Percentiles rank a stretch among this genome's conserved stretches.
Conservation (phyloP, 805 yeast genomes). For the Zygosaccharomyces siamensis region DNA sequence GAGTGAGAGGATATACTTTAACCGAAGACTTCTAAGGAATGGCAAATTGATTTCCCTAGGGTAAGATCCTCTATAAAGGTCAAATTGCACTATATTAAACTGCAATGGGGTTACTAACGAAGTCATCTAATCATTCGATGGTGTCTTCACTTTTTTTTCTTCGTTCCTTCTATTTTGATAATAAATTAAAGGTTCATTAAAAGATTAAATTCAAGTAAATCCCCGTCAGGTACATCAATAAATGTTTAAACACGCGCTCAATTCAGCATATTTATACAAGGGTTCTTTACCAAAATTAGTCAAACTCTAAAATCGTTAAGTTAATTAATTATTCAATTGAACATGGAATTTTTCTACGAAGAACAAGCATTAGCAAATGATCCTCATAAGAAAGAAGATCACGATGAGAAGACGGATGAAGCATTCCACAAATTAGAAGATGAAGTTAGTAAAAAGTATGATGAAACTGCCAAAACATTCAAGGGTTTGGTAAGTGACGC, state of each 20-base stretch:
- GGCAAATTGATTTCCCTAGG: conserved; percentile 72
- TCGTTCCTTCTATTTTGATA: not conserved
- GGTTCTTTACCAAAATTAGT: not conserved
- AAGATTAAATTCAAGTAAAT: not conserved
- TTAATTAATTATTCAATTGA: not conserved
- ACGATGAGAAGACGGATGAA: conserved; percentile 47
- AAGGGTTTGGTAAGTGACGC: conserved; percentile 19
- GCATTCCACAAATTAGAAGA: conserved; percentile 48
- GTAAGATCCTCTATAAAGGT: conserved; percentile 77
- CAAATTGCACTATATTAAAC: conserved; percentile 65
- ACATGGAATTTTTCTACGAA: conserved; percentile 32
- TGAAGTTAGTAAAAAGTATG: conserved; percentile 40
- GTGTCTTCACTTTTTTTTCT: not conserved
- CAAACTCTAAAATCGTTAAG: not conserved
- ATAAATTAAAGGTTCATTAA: not conserved
- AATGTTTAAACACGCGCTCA: not conserved
- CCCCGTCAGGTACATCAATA: not conserved
- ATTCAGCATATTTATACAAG: not conserved
- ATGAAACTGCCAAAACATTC: conserved; percentile 25
- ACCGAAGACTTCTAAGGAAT: conserved; percentile 58
- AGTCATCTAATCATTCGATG: conserved; percentile 2
- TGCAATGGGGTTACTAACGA: conserved; percentile 67
- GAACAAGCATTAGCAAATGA: conserved; percentile 22
- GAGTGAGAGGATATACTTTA: conserved; percentile 70
- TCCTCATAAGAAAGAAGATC: not conserved